phyloP scores from a whole-genome alignment of 2,329 filamentous ascomycete species.

The Colletotrichum liaoningense region DNA sequence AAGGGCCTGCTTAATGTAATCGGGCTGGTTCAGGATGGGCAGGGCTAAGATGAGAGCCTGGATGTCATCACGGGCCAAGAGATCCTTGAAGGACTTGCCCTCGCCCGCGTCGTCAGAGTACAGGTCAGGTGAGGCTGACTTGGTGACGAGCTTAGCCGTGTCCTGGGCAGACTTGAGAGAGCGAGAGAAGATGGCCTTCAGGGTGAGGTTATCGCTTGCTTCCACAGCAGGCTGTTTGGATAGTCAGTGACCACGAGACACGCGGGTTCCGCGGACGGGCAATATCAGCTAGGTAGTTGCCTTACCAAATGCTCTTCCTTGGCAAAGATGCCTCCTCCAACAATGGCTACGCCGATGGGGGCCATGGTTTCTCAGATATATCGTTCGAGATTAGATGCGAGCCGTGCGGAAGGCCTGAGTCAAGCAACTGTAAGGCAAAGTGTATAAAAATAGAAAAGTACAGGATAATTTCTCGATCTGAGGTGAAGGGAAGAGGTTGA shows the following conservation, averaged over 20 bases:
- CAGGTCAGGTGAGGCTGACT: constrained; percentile 52
- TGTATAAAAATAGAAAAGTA: not conserved
- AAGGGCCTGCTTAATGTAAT: constrained; percentile 68
- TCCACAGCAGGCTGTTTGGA: constrained; percentile 65
- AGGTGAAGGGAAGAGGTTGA: not conserved
- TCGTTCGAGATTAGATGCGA: not conserved
- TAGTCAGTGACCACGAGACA: constrained; percentile 17
- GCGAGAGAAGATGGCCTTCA: constrained; percentile 76
- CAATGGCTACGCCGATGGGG: constrained; percentile 65
- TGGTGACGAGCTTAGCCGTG: constrained; percentile 52
- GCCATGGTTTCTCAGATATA: constrained; percentile 43
- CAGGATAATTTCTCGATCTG: not conserved
- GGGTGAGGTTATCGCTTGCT: constrained; percentile 57
- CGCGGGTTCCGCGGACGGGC: not conserved
- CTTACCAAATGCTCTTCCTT: constrained; percentile 67
- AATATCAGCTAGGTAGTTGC: not conserved
- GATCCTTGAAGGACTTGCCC: constrained; percentile 59
- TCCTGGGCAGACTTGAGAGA: constrained; percentile 67
- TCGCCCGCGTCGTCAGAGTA: constrained; percentile 67
- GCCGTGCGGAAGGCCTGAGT: not conserved
- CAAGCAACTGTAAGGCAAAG: not conserved
- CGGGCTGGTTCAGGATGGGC: constrained; percentile 71
- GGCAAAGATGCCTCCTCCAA: constrained; percentile 73
- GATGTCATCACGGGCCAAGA: constrained; percentile 66
- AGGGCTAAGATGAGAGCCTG: constrained; percentile 68